Evolutionary conservation across 2,329 filamentous ascomycete species (phyloP), one percentile per base, ranked within the genome.

Genomic region (Paraconiothyrium sp.): DNA sequence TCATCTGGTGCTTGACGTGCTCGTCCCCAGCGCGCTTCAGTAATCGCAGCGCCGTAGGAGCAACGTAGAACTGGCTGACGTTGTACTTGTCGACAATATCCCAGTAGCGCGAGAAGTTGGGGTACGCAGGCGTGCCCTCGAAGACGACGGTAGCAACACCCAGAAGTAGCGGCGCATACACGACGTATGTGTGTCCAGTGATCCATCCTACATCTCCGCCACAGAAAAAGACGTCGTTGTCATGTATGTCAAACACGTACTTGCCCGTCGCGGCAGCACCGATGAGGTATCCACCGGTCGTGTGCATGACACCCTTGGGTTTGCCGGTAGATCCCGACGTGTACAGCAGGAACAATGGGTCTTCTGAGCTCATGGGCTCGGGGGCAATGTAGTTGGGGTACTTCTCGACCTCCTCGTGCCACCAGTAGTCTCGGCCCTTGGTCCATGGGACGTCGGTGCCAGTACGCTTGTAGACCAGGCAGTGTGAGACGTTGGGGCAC

Each of bases 131-230:
- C 2, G 95, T 99, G 71, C 95, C 96, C 83, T 99, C 95, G 71
- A 98, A 99, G 34, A 99, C 94, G 20, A 99, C 93, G 0, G 94
- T 98, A 10, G 94, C 89, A 64, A 97, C 91, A 83, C 95, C 95
- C 51, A 98, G 89, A 49, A 99, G 85, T 57, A 99, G 86, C 67
- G 95, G 95, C 11, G 95, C 93, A 77, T 99, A 99, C 43, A 99
- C 94, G 59, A 98, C 94, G 74, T 99, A 99, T 27, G 95, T 97
- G 83, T 99, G 95, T 20, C 95, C 95, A 34, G 95, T 99, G 78
- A 99, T 98, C 95, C 95, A 99, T 67, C 95, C 95, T 47, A 99
- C 94, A 75, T 99, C 95, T 79, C 95, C 95, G 79, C 94, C 95
- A 73, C 95, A 99, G 86, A 98, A 98, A 86, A 95, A 97, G 66